These are phyloP conservation scores for Candida cerambycidarum DNA, from an alignment of 805 yeast genomes.

Conservation along the genomic window DNA sequence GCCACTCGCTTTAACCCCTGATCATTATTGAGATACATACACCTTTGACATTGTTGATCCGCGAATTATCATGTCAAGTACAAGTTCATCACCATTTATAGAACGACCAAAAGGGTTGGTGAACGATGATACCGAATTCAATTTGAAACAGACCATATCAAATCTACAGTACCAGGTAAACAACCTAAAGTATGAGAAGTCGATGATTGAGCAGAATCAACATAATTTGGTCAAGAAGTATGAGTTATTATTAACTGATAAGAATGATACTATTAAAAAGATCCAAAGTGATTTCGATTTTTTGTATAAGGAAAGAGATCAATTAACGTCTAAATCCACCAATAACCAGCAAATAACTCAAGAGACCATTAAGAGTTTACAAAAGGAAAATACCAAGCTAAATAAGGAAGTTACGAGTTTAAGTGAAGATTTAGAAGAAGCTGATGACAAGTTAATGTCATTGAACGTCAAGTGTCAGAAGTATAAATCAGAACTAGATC, in stretches of 20 bases:
- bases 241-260: conserved; percentile 29
- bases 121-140: conserved; percentile 15
- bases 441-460: conserved; percentile 15
- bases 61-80: background rate
- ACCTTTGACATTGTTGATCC: conserved; percentile 43
- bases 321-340: conserved; percentile 29
- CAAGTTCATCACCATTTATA: conserved; percentile 27
- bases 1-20: no score
- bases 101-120: conserved; percentile 20
- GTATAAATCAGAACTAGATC: conserved; percentile 33
- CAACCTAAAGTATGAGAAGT: conserved; percentile 33
- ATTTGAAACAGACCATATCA: conserved; percentile 21
- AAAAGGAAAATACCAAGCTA: conserved; percentile 19
- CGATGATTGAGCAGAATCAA: conserved; percentile 28
- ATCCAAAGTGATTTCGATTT: conserved; percentile 38
- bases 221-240: conserved; percentile 23
- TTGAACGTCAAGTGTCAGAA: conserved; percentile 15
- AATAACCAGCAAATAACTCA: conserved; percentile 30
- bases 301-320: conserved; percentile 33
- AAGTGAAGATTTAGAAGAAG: conserved; percentile 13
- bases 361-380: conserved; percentile 17
- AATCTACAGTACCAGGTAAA: conserved; percentile 34
- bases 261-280: conserved; percentile 31
- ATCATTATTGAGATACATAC: no score
- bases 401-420: conserved; percentile 17